A percentile compares a stretch with the other conserved stretches of the same genome.
These are phyloP conservation scores for Colletotrichum scovillei DNA, from an alignment of 2,329 filamentous ascomycete species.

Conservation along the genomic window DNA sequence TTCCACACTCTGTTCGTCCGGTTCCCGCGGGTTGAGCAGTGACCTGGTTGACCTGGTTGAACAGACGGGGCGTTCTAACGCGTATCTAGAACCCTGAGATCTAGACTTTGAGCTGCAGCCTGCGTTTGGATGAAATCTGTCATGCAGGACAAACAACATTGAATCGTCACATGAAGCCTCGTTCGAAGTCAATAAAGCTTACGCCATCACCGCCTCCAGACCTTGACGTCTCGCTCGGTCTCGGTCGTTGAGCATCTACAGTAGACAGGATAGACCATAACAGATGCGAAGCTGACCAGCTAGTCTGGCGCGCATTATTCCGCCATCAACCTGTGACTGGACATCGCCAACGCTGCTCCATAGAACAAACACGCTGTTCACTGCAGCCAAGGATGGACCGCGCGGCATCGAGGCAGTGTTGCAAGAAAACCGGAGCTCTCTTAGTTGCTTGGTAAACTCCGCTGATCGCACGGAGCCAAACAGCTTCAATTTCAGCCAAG, in stretches of 20 bases:
- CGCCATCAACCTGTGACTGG: constrained; percentile 17
- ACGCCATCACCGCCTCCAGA: not conserved
- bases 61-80: constrained; percentile 2
- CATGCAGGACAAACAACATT: not conserved
- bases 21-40: not conserved
- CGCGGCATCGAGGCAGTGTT: constrained; percentile 17
- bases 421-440: constrained; percentile 3
- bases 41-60: not conserved
- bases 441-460: not conserved
- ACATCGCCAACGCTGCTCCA: not conserved
- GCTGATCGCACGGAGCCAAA: not conserved
- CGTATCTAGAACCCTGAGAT: constrained; percentile 7
- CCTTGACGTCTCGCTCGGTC: not conserved
- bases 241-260: not conserved
- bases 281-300: not conserved
- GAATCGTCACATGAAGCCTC: not conserved
- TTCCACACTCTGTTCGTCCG: not conserved
- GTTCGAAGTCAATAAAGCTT: not conserved
- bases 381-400: constrained; percentile 9
- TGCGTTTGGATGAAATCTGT: not conserved
- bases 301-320: not conserved
- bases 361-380: not conserved
- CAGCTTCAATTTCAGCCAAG: constrained; percentile 10
- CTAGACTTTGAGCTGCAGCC: not conserved
- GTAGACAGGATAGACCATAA: not conserved